Base-by-base conservation (phyloP, 2,329 filamentous ascomycete genomes). In the Aspergillus caelatus region DNA sequence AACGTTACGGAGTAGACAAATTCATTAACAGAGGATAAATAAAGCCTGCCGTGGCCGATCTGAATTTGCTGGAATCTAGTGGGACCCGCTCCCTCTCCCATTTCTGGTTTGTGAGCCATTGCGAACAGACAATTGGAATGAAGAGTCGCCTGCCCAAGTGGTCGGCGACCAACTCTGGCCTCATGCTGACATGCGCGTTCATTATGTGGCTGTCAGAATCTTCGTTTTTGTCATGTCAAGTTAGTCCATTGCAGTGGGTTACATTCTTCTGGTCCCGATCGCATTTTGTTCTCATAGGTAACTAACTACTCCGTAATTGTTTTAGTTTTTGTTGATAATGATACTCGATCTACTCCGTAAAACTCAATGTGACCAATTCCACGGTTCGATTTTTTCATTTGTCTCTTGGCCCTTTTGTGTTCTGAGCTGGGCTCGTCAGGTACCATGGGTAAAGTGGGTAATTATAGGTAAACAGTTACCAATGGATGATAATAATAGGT, bases 1-100 rank as follows among this genome's bases (percentile, higher is more conserved):
- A 48, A 34, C 21, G 19, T 57, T 52, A 26, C 26, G 26, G 26
- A 26, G 26, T 26, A 43, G 46, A 41, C 14, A 32, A 30, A 28
- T 43, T 19, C 58, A 59, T 53, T 48, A 46, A 60, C 6, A 23
- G 45, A 32, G 9, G 48, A 23, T 32, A 32, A 45, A 50, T 62
- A 26, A 53, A 52, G 43, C 54, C 53, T 55, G 41, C 57, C 28
- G 57, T 71, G 62, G 69, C 23, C 63, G 68, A 72, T 73, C 72
- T 66, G 67, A 73, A 72, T 72, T 71, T 70, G 57, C 65, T 67
- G 64, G 62, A 70, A 59, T 68, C 61, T 69, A 67, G 23, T 56
- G 32, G 63, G 69, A 66, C 70, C 72, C 69, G 66, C 69, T 62
- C 34, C 61, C 30, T 68, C 65, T 68, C 65, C 66, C 28, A 60